These are phyloP conservation scores for Fusarium clavum DNA, from an alignment of 2,329 filamentous ascomycete genomes.

Conservation along the genomic window DNA sequence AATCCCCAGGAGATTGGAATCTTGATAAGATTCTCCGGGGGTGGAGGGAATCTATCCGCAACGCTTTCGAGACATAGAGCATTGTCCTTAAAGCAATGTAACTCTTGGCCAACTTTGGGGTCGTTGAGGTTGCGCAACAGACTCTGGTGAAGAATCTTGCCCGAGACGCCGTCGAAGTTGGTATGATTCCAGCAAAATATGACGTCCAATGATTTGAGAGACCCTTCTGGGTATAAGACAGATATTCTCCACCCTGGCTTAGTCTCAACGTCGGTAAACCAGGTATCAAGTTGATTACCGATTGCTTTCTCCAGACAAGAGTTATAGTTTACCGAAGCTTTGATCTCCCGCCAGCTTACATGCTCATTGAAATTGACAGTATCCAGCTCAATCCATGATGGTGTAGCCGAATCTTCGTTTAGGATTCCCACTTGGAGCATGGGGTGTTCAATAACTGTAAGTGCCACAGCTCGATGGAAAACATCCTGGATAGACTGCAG, in stretches of 20 bases:
- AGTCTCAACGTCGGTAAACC: conserved; percentile 39
- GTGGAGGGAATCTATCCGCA: conserved; percentile 36
- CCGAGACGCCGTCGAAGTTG: conserved; percentile 46
- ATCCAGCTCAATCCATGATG: conserved; percentile 34
- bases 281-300: conserved; percentile 29
- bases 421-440: conserved; percentile 39
- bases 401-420: conserved; percentile 33
- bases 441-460: conserved; percentile 35
- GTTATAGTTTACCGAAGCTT: not conserved
- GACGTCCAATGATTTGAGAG: conserved; percentile 36
- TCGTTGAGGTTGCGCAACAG: conserved; percentile 46
- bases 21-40: conserved; percentile 41
- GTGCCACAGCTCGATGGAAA: conserved; percentile 31
- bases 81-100: not conserved
- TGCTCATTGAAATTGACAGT: conserved; percentile 27
- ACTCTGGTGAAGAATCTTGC: conserved; percentile 49
- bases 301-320: conserved; percentile 10
- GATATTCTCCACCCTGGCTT: conserved; percentile 45
- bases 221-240: conserved; percentile 26
- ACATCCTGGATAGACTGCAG: conserved; percentile 6
- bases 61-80: conserved; percentile 20
- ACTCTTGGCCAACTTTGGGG: not conserved
- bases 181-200: conserved; percentile 47
- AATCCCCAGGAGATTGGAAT: conserved; percentile 36
- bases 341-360: conserved; percentile 28